Evolutionary conservation across 2,329 filamentous ascomycete genomes (phyloP).

Genomic region (Colletotrichum sp.): DNA sequence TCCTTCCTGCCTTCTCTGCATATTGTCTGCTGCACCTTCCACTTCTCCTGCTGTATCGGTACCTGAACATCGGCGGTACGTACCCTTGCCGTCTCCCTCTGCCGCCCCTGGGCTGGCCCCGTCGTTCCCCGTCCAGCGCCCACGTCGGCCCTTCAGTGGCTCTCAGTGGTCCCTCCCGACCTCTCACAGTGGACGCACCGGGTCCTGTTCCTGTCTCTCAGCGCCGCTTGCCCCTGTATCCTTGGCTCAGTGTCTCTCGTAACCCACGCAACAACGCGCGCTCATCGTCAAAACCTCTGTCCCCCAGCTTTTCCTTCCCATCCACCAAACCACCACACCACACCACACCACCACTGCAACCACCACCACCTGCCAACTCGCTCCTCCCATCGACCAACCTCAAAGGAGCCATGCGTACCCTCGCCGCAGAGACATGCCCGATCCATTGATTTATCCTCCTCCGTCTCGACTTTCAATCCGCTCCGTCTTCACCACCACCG

Average conservation of each 20-base stretch:
- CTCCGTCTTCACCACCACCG: slow-evolving; percentile 26
- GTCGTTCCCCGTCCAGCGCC: background rate
- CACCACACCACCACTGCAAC: background rate
- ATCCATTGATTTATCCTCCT: slow-evolving; percentile 24
- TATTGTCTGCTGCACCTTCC: background rate
- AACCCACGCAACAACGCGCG: background rate
- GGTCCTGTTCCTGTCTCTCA: slow-evolving; percentile 9
- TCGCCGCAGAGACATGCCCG: slow-evolving; percentile 15
- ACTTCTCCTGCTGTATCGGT: background rate
- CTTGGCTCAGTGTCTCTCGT: background rate
- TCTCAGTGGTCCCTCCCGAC: background rate
- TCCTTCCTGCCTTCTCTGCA: background rate
- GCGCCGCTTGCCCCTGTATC: background rate
- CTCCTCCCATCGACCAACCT: background rate
- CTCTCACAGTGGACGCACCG: background rate
- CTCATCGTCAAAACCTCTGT: slow-evolving; percentile 19
- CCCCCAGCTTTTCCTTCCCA: background rate
- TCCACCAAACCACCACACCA: background rate
- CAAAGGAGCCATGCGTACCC: slow-evolving; percentile 1
- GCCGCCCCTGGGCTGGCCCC: background rate
- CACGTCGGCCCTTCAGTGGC: background rate
- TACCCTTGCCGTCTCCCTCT: background rate
- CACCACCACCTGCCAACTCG: background rate
- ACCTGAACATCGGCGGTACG: background rate
- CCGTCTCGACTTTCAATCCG: slow-evolving; percentile 32